Evolutionary conservation across 2,329 filamentous ascomycete species (phyloP).

Genomic region (Aspergillus flavus): DNA sequence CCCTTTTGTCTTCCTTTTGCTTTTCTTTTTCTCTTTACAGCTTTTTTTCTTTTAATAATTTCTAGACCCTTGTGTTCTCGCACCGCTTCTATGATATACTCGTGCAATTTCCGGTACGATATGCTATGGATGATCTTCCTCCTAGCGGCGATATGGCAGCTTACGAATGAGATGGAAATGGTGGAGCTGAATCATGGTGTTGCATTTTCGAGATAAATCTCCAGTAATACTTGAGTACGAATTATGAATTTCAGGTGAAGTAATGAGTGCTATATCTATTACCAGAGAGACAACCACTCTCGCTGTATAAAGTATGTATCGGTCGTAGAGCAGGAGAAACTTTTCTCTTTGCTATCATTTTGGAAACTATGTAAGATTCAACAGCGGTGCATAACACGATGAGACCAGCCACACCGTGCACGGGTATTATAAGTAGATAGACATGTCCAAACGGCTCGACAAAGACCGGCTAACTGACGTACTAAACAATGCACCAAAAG

Average conservation of each 20-base stretch:
- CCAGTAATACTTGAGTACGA: constrained; percentile 4
- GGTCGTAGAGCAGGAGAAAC: neutral
- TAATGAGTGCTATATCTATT: neutral
- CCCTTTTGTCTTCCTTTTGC: constrained; percentile 20
- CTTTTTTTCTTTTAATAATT: neutral
- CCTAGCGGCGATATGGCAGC: neutral
- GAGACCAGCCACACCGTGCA: constrained; percentile 17
- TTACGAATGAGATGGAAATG: neutral
- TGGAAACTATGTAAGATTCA: neutral
- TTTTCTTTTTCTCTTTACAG: neutral
- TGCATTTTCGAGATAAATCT: neutral
- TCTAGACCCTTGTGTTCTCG: constrained; percentile 2
- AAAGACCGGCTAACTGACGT: neutral
- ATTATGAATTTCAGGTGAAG: constrained; percentile 3
- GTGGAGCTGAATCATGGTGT: neutral
- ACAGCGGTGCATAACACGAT: constrained; percentile 12
- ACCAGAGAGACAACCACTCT: neutral
- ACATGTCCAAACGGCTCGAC: neutral
- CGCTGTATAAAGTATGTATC: neutral
- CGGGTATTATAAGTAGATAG: constrained; percentile 15
- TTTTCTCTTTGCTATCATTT: neutral
- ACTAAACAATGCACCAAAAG: neutral
- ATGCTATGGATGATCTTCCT: neutral
- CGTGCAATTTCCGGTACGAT: neutral
- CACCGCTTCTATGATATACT: neutral